A percentile compares a stretch with the other conserved stretches of the same genome.
These are phyloP conservation scores for Mycena latifolia DNA, from an alignment of 768 basidiomycete genomes.

Conservation along the genomic window DNA sequence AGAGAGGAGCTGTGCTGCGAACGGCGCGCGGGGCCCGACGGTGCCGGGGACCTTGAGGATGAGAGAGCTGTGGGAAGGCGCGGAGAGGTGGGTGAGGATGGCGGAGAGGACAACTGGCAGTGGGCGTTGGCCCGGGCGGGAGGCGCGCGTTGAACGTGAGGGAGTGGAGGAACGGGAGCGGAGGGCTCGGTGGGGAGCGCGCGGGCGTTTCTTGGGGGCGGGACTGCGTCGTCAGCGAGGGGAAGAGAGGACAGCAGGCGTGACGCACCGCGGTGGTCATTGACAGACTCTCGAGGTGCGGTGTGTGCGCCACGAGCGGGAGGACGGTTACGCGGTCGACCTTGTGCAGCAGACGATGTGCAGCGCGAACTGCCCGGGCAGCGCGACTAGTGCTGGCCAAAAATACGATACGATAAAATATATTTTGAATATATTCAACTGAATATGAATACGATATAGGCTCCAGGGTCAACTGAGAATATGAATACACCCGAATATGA, in stretches of 20 bases:
- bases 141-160: conserved; percentile 66
- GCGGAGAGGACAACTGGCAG: conserved; percentile 42
- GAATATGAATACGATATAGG: too few relatives aligned
- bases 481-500: too few relatives aligned
- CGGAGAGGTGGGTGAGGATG: too few relatives aligned
- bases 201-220: conserved; percentile 37
- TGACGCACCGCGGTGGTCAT: conserved; percentile 65
- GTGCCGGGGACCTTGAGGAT: conserved; percentile 59
- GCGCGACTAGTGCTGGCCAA: conserved; percentile 47
- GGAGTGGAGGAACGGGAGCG: conserved; percentile 54
- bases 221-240: background rate
- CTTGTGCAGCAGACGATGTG: conserved; percentile 73
- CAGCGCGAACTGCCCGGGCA: conserved; percentile 49
- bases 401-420: too few relatives aligned
- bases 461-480: too few relatives aligned
- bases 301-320: conserved; percentile 57
- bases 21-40: conserved; percentile 52
- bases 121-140: conserved; percentile 31
- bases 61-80: conserved; percentile 39
- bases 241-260: too few relatives aligned
- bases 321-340: conserved; percentile 68
- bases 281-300: conserved; percentile 70
- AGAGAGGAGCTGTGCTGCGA: conserved; percentile 57
- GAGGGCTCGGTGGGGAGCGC: too few relatives aligned
- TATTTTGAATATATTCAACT: too few relatives aligned